Evolutionary conservation across 192 early-diverging fungal genomes (phyloP).

Genomic region (Haplosporangium gracile): DNA sequence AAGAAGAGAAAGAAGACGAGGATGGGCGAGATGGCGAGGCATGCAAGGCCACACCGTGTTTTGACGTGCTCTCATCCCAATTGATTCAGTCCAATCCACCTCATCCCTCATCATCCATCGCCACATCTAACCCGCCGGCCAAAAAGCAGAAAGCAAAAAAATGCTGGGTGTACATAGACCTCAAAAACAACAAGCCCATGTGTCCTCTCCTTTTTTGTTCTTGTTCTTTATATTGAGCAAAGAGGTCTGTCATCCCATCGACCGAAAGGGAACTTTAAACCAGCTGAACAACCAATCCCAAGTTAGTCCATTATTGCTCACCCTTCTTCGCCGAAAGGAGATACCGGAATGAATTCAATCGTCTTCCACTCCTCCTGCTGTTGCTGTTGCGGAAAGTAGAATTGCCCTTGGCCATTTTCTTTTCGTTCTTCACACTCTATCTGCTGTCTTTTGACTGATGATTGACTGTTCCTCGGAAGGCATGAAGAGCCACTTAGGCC

Average conservation of each 20-base stretch:
- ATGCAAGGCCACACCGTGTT: slow-evolving; percentile 35
- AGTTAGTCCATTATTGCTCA: not conserved
- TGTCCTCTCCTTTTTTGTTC: not conserved
- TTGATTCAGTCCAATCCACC: not conserved
- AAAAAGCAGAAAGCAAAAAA: not conserved
- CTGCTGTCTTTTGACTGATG: too few relatives aligned
- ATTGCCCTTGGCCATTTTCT: not conserved
- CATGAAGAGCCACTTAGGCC: too few relatives aligned
- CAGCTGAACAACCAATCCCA: slow-evolving; percentile 6
- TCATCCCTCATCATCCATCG: slow-evolving; percentile 12
- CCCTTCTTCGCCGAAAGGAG: not conserved
- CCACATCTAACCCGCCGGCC: slow-evolving; percentile 1
- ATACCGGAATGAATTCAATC: not conserved
- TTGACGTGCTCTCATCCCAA: slow-evolving; percentile 27
- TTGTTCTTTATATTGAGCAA: not conserved
- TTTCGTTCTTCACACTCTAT: too few relatives aligned
- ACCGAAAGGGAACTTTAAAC: not conserved
- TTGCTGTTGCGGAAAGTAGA: not conserved
- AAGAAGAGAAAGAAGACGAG: not conserved
- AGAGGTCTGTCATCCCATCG: not conserved
- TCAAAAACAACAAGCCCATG: not conserved
- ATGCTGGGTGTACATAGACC: not conserved
- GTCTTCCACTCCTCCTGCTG: not conserved
- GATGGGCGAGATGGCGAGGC: slow-evolving; percentile 22
- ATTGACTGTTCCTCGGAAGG: too few relatives aligned